A percentile compares a stretch with the other conserved stretches of the same genome.
Conservation (phyloP, 352 stramenopile genomes). For the Phytophthora tubulina region DNA sequence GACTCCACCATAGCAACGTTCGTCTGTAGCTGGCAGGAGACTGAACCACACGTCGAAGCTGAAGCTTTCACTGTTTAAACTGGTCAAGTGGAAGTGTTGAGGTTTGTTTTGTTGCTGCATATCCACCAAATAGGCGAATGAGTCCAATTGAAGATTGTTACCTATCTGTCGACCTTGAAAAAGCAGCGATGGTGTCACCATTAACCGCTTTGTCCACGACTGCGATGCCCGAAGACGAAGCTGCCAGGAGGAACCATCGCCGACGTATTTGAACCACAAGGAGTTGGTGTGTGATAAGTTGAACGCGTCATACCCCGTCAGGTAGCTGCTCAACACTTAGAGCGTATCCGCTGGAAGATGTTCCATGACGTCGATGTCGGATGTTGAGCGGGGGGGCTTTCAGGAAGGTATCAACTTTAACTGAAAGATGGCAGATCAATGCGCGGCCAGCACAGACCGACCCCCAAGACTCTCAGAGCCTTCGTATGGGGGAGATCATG, state of each 20-base stretch:
- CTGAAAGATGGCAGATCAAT: slow-evolving; percentile 4
- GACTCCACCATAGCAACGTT: slow-evolving; percentile 32
- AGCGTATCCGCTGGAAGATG: slow-evolving; percentile 14
- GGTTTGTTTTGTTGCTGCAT: background rate
- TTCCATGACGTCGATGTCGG: slow-evolving; percentile 6
- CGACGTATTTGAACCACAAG: slow-evolving; percentile 7
- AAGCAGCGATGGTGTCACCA: slow-evolving; percentile 17
- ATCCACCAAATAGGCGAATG: slow-evolving; percentile 11
- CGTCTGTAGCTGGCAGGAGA: slow-evolving; percentile 28
- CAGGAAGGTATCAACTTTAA: background rate
- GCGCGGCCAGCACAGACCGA: slow-evolving; percentile 7
- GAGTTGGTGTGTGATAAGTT: slow-evolving; percentile 20
- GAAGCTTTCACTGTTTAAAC: slow-evolving; percentile 15
- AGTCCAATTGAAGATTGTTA: slow-evolving; percentile 16
- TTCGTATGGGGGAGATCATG: too few relatives aligned
- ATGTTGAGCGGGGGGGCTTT: background rate
- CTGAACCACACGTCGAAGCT: slow-evolving; percentile 41
- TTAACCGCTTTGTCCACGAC: slow-evolving; percentile 17
- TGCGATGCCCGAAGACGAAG: background rate
- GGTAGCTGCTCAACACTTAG: slow-evolving; percentile 7
- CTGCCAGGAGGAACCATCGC: slow-evolving; percentile 6
- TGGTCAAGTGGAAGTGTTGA: slow-evolving; percentile 8
- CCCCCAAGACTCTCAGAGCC: too few relatives aligned
- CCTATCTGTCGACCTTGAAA: slow-evolving; percentile 17
- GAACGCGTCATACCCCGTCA: slow-evolving; percentile 20